Evolutionary conservation across 768 basidiomycete genomes (phyloP).

Genomic region (Lepiota subincarnata): DNA sequence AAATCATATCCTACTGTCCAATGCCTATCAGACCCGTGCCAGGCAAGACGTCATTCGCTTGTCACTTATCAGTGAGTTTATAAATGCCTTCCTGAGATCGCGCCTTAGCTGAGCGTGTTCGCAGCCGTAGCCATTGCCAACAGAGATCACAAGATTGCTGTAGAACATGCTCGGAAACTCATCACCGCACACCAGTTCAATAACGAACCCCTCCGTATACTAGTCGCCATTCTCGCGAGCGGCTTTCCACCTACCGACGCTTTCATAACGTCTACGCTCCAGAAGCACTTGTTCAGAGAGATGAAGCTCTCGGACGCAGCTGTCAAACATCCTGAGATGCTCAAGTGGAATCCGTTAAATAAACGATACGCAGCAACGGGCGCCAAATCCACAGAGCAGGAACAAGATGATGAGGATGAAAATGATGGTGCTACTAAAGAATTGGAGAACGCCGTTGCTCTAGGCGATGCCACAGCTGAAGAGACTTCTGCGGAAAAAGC

Average conservation of each 20-base stretch:
- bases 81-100: not conserved
- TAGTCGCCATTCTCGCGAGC: conserved; percentile 68
- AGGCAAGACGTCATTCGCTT: conserved; percentile 71
- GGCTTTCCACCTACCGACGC: conserved; percentile 69
- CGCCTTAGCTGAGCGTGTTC: not conserved
- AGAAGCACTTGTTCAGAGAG: conserved; percentile 83
- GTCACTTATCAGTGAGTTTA: conserved; percentile 64
- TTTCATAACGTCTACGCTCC: conserved; percentile 73
- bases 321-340: conserved; percentile 52
- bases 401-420: conserved; percentile 24
- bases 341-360: conserved; percentile 58
- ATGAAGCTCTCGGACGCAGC: conserved; percentile 65
- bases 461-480: conserved; percentile 3
- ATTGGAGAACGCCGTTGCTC: conserved; percentile 17
- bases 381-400: conserved; percentile 32
- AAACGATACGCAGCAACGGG: conserved; percentile 52
- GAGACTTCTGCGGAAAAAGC: conserved; percentile 10
- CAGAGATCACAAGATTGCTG: conserved; percentile 50
- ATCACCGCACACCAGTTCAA: conserved; percentile 78
- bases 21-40: conserved; percentile 59
- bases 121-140: conserved; percentile 71
- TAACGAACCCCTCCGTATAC: conserved; percentile 78
- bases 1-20: conserved; percentile 69
- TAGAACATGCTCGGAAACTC: conserved; percentile 75
- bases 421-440: conserved; percentile 31